Base-by-base conservation (phyloP, 805 yeast genomes). In the Wickerhamiella alocasiicola region DNA sequence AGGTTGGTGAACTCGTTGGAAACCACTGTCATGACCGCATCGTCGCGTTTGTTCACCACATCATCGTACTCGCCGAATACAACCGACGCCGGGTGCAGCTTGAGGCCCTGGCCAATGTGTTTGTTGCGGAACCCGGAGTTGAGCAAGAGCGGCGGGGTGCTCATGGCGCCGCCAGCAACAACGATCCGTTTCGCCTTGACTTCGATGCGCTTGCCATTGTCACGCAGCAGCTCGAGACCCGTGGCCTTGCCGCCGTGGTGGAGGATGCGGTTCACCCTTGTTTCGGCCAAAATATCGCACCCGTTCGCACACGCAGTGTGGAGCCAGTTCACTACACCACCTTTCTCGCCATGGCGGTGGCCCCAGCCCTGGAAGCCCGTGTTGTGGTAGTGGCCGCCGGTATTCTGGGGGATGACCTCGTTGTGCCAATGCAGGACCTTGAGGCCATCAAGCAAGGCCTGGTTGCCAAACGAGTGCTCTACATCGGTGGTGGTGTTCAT, bases 311-410 rank as follows among this genome's bases (percentile, higher is more conserved):
- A 63, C 1, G 76, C 73, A n/a, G 63, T 67, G 30, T 64, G 55
- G 36, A 72, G 62, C 76, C 76, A 72, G 49, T 63, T 62, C 31
- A 58, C 67, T 15, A 62, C 55, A 5, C 70, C 63, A 12, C 76
- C 76, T 46, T 70, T 68, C 36, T 65, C 58, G 6, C 76, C 76
- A 47, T 52, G 60, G 38, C 70, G 64, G 44, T 73, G 68, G 11
- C 78, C 78, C 42, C 62, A 54, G 41, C 63, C 60, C 43, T 75
- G 68, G 42, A 61, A 57, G 2, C 73, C 74, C 54, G 74, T 68
- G 28, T 60, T 57, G 45, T 70, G 76, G 35, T 49, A 48, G 31
- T 52, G 55, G 42, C 61, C 64, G 5, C 60, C 62, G 15, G 58
- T 64, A 47, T 72, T 72, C 50, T 72, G 76, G 4, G 61, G 62